Evolutionary conservation across 306 rosid genomes (phyloP).

Genomic region (Prunus padus): DNA sequence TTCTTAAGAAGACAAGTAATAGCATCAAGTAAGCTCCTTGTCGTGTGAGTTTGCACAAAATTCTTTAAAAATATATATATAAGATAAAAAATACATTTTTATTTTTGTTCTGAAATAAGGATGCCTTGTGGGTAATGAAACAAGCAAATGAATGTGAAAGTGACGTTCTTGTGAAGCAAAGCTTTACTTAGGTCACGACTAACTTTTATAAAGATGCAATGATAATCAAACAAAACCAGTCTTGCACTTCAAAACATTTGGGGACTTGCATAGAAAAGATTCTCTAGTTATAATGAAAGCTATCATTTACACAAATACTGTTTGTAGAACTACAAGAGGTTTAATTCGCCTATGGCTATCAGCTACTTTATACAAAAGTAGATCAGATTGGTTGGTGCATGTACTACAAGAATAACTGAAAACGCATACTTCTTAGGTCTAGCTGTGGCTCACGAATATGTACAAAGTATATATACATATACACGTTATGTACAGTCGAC

Average conservation of each 20-base stretch:
- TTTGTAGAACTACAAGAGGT: neutral
- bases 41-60: too few species aligned
- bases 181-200: neutral
- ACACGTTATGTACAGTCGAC: slow-evolving; percentile 29
- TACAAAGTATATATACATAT: slow-evolving; percentile 38
- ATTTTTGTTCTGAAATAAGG: too few species aligned
- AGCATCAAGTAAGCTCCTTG: too few species aligned
- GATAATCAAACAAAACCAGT: neutral
- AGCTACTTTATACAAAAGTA: neutral
- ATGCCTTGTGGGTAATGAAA: too few species aligned
- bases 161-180: too few species aligned
- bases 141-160: too few species aligned
- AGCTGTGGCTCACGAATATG: slow-evolving; percentile 1
- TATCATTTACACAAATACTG: neutral
- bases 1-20: too few species aligned
- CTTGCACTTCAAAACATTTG: neutral
- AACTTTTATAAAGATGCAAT: neutral
- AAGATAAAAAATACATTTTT: too few species aligned
- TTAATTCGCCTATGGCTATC: neutral
- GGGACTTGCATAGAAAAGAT: neutral
- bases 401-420: neutral
- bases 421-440: neutral
- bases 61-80: too few species aligned
- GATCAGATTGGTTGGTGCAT: neutral
- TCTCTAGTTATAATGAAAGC: too few species aligned